Conservation (phyloP, 2,329 filamentous ascomycete species). For the Claviceps lovelessii region DNA sequence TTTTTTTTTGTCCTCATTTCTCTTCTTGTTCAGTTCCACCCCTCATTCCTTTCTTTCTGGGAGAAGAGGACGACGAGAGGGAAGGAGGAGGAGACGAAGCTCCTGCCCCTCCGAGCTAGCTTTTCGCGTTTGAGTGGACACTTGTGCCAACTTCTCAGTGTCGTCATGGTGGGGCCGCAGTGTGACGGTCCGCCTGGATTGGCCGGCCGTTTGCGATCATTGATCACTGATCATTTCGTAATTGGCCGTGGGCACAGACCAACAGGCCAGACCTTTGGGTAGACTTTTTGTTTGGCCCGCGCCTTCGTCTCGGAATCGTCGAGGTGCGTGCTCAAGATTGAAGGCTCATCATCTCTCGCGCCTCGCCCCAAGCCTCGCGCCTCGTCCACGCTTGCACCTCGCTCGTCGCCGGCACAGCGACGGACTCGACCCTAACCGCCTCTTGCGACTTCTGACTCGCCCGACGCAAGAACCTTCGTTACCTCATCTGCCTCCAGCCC, state of each 20-base stretch:
- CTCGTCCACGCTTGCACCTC: background rate
- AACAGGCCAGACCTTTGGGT: background rate
- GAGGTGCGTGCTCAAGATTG: background rate
- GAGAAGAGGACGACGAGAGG: no score
- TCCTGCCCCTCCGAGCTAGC: background rate
- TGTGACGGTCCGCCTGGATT: background rate
- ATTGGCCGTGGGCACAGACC: no score
- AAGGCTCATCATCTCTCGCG: background rate
- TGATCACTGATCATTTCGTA: background rate
- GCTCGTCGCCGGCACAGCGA: background rate
- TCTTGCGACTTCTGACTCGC: background rate
- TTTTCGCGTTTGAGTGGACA: no score
- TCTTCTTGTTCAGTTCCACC: no score
- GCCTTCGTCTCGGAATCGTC: background rate
- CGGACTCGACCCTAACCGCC: background rate
- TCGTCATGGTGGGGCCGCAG: constrained; percentile 1
- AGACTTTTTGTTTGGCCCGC: background rate
- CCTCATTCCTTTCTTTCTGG: no score
- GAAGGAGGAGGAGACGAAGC: background rate
- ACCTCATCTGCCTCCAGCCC: background rate
- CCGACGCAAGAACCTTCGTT: background rate
- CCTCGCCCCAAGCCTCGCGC: background rate
- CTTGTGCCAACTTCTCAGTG: background rate
- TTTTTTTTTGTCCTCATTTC: background rate
- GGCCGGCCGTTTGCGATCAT: background rate